Base-by-base conservation (phyloP, 2,329 filamentous ascomycete species). In the Pseudocercospora crystallina region DNA sequence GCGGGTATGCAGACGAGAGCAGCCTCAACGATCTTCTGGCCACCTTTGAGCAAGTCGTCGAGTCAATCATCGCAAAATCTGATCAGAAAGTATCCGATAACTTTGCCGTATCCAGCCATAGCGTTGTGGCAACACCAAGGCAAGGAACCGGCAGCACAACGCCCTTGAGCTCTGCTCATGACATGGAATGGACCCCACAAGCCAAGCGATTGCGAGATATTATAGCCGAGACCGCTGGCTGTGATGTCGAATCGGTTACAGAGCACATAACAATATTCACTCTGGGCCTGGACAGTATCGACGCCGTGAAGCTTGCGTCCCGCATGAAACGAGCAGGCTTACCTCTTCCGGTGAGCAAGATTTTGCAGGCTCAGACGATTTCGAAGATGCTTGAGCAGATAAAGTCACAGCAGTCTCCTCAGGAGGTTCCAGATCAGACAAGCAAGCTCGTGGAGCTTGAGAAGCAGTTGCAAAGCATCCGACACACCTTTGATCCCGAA, bases 201-300 rank as follows among this genome's bases (percentile, higher is more conserved):
- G 80, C 86, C 0, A 61, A 61, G 1, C 58, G 57, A 0, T 72
- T 95, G 5, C 80, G 81, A 20, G 67, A 75, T 3, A 83, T 87
- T 60, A 78, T 96, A 37, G 80, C 86, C 1, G 61, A 65, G 0
- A 72, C 96, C 5, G 81, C 84, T 1, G 78, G 77, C 0, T 64
- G 84, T 0, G 65, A 79, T 0, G 65, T 70, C 2, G 66, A 75
- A 1, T 70, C 77, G 0, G 73, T 96, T 33, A 67, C 71, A 1
- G 79, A 81, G 44, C 69, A 75, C 5, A 82, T 82, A 0, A 86
- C 86, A 0, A 81, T 96, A 9, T 84, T 95, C 34, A 84, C 92
- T 60, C 78, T 96, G 30, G 91, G 91, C 0, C 78, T 96, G 5
- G 92, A 96, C 73, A 96, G 91, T 63, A 95, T 96, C 51, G 91